Evolutionary conservation across 1,284 basidiomycete genomes (phyloP), one percentile per base, ranked within the genome.

Genomic region (Leccinum subrobustum): DNA sequence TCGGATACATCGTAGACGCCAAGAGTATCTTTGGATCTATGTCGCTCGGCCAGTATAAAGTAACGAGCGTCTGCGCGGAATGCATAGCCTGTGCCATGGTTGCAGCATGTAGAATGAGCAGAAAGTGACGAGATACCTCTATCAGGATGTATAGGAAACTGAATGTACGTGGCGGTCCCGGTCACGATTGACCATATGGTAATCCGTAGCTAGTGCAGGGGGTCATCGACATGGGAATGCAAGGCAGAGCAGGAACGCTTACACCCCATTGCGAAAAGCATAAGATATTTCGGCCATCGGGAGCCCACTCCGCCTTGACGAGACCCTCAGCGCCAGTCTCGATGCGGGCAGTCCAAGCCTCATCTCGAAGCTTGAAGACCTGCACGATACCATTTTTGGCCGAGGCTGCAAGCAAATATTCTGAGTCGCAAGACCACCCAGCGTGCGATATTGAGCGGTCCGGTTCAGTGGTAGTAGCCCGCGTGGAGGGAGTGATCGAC

Each of bases 221-320:
- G 35, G n/a, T 61, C 14, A 52, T 64, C 33, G 54, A 57, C 50
- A 37, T 4, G 35, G 47, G 47, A 55, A 51, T n/a, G 48, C 31
- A 59, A 56, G 29, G 25, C 27, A 54, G 6, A 57, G 54, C 58
- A 44, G 59, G 57, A 42, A 18, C 37, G 84, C 92, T 78, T 75
- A 95, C 93, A 65, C 88, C 89, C 86, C 91, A 91, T 65, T 94
- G 91, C 3, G 91, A 92, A 75, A 93, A 95, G 65, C 91, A 93
- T n/a, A 95, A 75, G 3, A 95, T 79, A 16, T 85, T 85, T 48
- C 91, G 80, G 7, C 90, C 91, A 67, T 91, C 89, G 3, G 88
- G 89, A 0, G 89, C 90, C 93, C 93, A 96, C 70, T 94, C 91
- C 14, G 87, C 91, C 68, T 85, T 89, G 14, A 85, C 81, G 44